A percentile compares a stretch with the other conserved stretches of the same genome.
phyloP scores from a whole-genome alignment of 129 eudicot species.

The Smallanthus sonchifolius region DNA sequence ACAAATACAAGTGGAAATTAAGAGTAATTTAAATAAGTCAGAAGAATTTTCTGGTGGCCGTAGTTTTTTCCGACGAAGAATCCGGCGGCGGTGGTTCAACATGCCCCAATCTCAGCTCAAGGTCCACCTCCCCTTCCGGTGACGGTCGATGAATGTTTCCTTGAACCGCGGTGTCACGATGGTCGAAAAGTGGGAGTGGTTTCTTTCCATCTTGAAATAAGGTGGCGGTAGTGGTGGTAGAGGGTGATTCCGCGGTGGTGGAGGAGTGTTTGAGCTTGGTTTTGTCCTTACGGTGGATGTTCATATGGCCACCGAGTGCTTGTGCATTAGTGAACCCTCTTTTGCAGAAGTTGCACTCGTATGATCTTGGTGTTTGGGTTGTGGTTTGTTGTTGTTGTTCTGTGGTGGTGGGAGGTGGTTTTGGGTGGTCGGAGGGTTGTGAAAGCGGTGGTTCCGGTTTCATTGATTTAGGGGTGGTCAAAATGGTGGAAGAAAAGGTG shows the following conservation, averaged over 20 bases:
- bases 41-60: constrained; percentile 32
- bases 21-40: constrained; percentile 24
- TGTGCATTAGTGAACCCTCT: constrained; percentile 45
- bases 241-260: constrained; percentile 3
- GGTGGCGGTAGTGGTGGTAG: background rate
- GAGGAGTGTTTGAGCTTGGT: constrained; percentile 30
- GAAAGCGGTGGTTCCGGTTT: constrained; percentile 21
- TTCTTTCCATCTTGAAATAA: background rate
- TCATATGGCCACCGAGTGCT: constrained; percentile 44
- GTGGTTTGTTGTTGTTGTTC: background rate
- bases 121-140: constrained; percentile 23
- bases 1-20: background rate
- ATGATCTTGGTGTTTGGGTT: constrained; percentile 21
- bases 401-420: constrained; percentile 12
- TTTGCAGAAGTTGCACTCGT: constrained; percentile 40
- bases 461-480: constrained; percentile 20
- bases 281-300: constrained; percentile 44
- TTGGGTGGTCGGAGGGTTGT: constrained; percentile 22
- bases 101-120: constrained; percentile 38
- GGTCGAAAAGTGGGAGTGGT: constrained; percentile 21
- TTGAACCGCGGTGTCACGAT: background rate
- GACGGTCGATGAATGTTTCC: background rate
- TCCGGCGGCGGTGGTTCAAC: constrained; percentile 15
- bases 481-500: constrained; percentile 3
- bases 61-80: constrained; percentile 16